Evolutionary conservation across 2,329 filamentous ascomycete genomes (phyloP).

Genomic region (Sarocladiaceae sp.): DNA sequence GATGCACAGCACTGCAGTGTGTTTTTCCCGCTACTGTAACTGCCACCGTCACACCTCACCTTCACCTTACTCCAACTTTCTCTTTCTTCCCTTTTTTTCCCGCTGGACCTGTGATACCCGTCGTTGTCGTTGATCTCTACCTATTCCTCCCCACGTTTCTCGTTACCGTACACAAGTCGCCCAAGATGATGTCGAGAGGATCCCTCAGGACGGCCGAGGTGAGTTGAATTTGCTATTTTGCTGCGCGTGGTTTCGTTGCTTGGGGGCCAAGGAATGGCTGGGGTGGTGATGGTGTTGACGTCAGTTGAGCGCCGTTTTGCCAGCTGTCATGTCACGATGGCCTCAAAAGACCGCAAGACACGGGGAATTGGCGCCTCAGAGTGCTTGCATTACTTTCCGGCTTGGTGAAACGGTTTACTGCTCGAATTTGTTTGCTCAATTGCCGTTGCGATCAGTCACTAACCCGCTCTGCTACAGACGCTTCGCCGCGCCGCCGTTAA

Average conservation of each 20-base stretch:
- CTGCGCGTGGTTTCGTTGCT: constrained; percentile 6
- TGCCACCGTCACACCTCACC: too few species aligned
- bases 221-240: constrained; percentile 27
- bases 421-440: not conserved
- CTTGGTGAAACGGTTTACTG: too few species aligned
- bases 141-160: constrained; percentile 8
- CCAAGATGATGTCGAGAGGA: constrained; percentile 56
- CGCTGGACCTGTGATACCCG: constrained; percentile 11
- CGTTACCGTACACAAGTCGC: constrained; percentile 8
- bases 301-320: constrained; percentile 4
- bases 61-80: constrained; percentile 11
- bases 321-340: constrained; percentile 5
- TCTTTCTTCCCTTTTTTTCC: constrained; percentile 15
- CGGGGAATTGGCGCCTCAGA: not conserved
- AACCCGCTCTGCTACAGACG: constrained; percentile 33
- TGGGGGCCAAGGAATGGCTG: not conserved
- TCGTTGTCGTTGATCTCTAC: not conserved
- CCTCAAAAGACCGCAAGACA: not conserved
- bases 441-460: not conserved
- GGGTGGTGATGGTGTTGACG: constrained; percentile 4
- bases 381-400: too few species aligned
- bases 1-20: too few species aligned
- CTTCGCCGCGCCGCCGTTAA: constrained; percentile 47
- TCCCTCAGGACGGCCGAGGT: constrained; percentile 55
- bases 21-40: constrained; percentile 12